Evolutionary conservation across 768 basidiomycete species (phyloP).

Genomic region (Lentinula boryana): DNA sequence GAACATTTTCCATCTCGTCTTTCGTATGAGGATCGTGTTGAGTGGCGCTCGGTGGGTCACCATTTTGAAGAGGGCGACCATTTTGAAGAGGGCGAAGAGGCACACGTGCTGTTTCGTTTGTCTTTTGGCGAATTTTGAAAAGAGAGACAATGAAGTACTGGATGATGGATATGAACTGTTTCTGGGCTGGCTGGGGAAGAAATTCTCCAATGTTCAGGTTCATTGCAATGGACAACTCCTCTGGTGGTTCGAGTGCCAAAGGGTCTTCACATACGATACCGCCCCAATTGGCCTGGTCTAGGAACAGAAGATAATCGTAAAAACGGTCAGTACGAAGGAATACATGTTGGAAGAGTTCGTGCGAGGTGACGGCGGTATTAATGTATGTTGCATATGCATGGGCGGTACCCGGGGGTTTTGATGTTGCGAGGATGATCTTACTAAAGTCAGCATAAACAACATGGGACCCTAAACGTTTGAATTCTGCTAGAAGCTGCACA

Average conservation of each 20-base stretch:
- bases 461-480: constrained; percentile 89
- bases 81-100: constrained; percentile 68
- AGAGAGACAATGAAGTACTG: constrained; percentile 84
- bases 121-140: constrained; percentile 66
- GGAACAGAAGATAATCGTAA: constrained; percentile 92
- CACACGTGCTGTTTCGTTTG: constrained; percentile 51
- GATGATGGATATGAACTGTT: constrained; percentile 65
- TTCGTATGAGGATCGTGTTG: constrained; percentile 63
- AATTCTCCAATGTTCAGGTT: constrained; percentile 91
- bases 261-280: constrained; percentile 86
- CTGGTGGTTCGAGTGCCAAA: constrained; percentile 57
- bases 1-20: constrained; percentile 61
- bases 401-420: constrained; percentile 93
- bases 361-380: constrained; percentile 85
- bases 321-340: constrained; percentile 81
- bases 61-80: constrained; percentile 60
- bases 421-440: constrained; percentile 84
- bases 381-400: constrained; percentile 96
- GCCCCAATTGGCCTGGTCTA: constrained; percentile 92
- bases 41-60: constrained; percentile 53
- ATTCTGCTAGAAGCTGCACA: constrained; percentile 94
- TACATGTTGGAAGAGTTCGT: constrained; percentile 93
- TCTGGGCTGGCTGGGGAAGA: constrained; percentile 78
- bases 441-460: constrained; percentile 94
- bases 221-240: constrained; percentile 71